Percentiles rank a stretch among this genome's conserved stretches.
Evolutionary conservation across 108 stramenopile species (phyloP).

Genomic region (Cyclotella atomus): DNA sequence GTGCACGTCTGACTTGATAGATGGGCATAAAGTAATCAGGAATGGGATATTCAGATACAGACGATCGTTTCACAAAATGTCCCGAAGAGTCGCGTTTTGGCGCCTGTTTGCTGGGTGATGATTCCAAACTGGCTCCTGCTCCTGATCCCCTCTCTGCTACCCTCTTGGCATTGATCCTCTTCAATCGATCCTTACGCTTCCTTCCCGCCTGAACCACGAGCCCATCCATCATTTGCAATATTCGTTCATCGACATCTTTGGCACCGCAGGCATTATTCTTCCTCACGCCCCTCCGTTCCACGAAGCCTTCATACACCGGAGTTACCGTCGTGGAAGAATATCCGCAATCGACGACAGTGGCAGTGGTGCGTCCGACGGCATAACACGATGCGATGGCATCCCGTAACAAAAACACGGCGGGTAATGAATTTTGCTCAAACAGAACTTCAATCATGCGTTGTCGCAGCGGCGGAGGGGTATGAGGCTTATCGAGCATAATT

Average conservation of each 20-base stretch:
- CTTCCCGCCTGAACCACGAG: slow-evolving; percentile 50
- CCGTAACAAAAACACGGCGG: slow-evolving; percentile 88
- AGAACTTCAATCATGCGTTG: slow-evolving; percentile 75
- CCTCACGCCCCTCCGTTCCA: slow-evolving; percentile 73
- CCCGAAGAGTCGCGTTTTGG: slow-evolving; percentile 39
- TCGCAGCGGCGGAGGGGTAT: slow-evolving; percentile 82
- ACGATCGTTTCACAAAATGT: slow-evolving; percentile 30
- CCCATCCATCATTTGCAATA: slow-evolving; percentile 70
- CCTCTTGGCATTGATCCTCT: slow-evolving; percentile 32
- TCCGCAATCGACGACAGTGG: slow-evolving; percentile 84
- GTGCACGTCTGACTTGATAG: slow-evolving; percentile 69
- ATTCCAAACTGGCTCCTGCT: too few relatives aligned
- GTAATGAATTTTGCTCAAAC: slow-evolving; percentile 79
- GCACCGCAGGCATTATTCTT: slow-evolving; percentile 64
- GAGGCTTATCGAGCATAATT: slow-evolving; percentile 74
- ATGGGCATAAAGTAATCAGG: slow-evolving; percentile 63
- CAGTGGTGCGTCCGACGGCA: slow-evolving; percentile 83
- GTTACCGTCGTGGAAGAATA: slow-evolving; percentile 77
- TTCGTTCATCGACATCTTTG: slow-evolving; percentile 57
- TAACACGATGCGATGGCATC: slow-evolving; percentile 88
- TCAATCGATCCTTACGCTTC: slow-evolving; percentile 41
- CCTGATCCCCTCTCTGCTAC: too few relatives aligned
- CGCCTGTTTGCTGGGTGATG: too few relatives aligned
- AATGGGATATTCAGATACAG: slow-evolving; percentile 8
- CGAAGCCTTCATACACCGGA: slow-evolving; percentile 88